These are phyloP conservation scores for Cytospora paraplurivora DNA, from an alignment of 2,329 filamentous ascomycete genomes.

Conservation along the genomic window DNA sequence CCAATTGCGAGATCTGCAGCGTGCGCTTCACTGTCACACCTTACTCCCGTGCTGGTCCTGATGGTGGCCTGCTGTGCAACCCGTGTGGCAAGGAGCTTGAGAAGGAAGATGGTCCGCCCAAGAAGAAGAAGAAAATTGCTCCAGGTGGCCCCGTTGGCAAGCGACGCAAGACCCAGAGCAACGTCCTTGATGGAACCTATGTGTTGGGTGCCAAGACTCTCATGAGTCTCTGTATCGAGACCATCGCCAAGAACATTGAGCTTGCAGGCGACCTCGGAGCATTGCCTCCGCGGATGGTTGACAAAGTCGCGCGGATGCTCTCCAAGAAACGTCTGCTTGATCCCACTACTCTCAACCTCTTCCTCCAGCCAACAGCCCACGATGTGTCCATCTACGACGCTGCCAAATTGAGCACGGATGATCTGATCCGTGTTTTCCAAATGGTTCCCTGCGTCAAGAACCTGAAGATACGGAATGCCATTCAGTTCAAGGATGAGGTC, in stretches of 20 bases:
- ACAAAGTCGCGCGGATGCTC: conserved; percentile 61
- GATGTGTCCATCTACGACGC: conserved; percentile 60
- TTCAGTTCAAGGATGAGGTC: conserved; percentile 85
- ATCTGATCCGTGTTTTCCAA: conserved; percentile 81
- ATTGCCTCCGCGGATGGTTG: conserved; percentile 55
- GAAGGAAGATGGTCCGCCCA: conserved; percentile 62
- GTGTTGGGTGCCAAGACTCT: conserved; percentile 68
- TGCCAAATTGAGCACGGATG: conserved; percentile 68
- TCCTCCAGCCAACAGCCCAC: conserved; percentile 55
- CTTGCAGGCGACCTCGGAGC: conserved; percentile 65
- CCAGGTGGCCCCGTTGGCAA: conserved; percentile 57
- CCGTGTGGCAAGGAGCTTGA: conserved; percentile 77
- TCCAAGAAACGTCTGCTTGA: conserved; percentile 62
- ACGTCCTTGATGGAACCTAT: conserved; percentile 75
- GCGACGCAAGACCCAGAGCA: conserved; percentile 78
- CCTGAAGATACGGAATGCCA: conserved; percentile 79
- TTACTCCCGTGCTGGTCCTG: conserved; percentile 78
- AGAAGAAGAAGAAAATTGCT: conserved; percentile 59
- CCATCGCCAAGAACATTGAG: conserved; percentile 63
- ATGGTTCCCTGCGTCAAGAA: conserved; percentile 68
- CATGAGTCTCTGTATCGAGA: conserved; percentile 64
- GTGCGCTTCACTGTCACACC: conserved; percentile 93
- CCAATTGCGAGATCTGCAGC: conserved; percentile 81
- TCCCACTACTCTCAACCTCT: conserved; percentile 57
- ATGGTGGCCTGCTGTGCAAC: conserved; percentile 83